Conservation (phyloP, 2,329 filamentous ascomycete species). For the Curvularia sp. region DNA sequence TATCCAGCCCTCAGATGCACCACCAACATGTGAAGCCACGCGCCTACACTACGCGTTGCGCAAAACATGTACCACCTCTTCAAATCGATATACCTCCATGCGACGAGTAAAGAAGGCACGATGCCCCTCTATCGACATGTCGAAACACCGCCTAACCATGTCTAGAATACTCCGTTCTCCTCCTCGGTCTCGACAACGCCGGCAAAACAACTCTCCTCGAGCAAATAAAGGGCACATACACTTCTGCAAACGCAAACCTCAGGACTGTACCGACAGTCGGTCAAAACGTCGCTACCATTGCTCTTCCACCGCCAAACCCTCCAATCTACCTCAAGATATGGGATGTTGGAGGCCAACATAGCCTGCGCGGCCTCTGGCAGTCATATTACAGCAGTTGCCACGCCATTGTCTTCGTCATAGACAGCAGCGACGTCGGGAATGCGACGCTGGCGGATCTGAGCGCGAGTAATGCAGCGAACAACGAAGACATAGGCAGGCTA, state of each 20-base stretch:
- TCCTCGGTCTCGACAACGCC: conserved; percentile 96
- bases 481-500: conserved; percentile 63
- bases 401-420: conserved; percentile 97
- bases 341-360: conserved; percentile 95
- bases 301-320: conserved; percentile 64
- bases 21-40: conserved; percentile 30
- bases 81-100: conserved; percentile 92
- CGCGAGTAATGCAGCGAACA: conserved; percentile 43
- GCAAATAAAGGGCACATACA: conserved; percentile 90
- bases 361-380: conserved; percentile 89
- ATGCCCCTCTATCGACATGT: background rate
- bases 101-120: conserved; percentile 92
- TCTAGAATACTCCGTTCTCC: conserved; percentile 92
- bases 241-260: conserved; percentile 69
- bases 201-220: conserved; percentile 98
- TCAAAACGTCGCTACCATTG: conserved; percentile 93
- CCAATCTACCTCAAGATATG: conserved; percentile 98
- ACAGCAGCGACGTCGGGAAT: conserved; percentile 91
- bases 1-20: conserved; percentile 5
- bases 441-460: conserved; percentile 67
- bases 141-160: conserved; percentile 11
- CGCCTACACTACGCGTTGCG: conserved; percentile 18
- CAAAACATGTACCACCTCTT: conserved; percentile 87
- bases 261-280: conserved; percentile 97
- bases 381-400: conserved; percentile 94